A percentile compares a stretch with the other conserved stretches of the same genome.
Evolutionary conservation across 306 rosid genomes (phyloP).

Genomic region (Malus fusca): DNA sequence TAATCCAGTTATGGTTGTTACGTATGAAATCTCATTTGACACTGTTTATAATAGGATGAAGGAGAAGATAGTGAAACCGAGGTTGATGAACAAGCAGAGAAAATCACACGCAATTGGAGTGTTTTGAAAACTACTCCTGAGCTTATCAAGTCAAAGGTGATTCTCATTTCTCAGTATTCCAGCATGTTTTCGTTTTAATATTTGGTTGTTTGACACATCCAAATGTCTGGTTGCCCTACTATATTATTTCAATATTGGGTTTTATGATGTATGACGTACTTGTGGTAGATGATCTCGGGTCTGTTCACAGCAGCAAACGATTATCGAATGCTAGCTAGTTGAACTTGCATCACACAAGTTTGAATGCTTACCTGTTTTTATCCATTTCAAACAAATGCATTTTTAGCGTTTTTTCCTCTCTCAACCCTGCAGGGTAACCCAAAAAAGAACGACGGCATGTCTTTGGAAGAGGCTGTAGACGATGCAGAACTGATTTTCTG

Average conservation of each 20-base stretch:
- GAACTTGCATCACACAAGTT: not conserved
- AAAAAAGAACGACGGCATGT: constrained; percentile 53
- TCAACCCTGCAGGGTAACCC: constrained; percentile 55
- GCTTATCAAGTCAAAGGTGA: constrained; percentile 72
- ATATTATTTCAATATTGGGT: not conserved
- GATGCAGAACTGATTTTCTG: constrained; percentile 93
- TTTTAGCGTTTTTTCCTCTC: not conserved
- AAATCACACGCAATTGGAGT: constrained; percentile 83
- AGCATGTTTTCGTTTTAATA: not conserved
- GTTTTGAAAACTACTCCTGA: constrained; percentile 72
- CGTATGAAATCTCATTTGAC: constrained; percentile 3
- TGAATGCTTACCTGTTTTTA: constrained; percentile 3
- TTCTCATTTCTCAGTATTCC: not conserved
- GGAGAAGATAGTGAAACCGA: constrained; percentile 71
- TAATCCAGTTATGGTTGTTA: constrained; percentile 10
- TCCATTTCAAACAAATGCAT: not conserved
- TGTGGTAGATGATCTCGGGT: not conserved
- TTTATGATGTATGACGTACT: not conserved
- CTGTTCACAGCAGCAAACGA: not conserved
- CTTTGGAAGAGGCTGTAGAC: constrained; percentile 65
- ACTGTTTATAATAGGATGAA: constrained; percentile 48
- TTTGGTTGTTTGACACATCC: not conserved
- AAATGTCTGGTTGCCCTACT: not conserved
- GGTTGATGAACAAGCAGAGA: constrained; percentile 46
- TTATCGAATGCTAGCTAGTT: not conserved